Base-by-base conservation (phyloP, 1,284 basidiomycete genomes). In the Leccinum pseudoinsigne region DNA sequence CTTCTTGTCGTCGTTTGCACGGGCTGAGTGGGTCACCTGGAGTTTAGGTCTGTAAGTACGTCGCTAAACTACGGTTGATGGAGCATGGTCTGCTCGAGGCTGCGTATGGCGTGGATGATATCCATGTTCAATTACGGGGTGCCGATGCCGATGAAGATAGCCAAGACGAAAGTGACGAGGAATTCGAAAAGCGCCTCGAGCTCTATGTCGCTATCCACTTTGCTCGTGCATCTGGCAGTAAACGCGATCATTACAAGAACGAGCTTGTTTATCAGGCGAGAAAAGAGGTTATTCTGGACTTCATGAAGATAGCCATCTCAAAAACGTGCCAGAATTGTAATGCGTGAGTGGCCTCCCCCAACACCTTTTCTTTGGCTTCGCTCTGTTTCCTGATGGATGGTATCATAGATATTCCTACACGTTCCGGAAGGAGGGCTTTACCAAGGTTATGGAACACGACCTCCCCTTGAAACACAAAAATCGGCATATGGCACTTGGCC, bases 401-500 rank as follows among this genome's bases (percentile, higher is more conserved):
- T 47, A 36, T 57, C 40, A 65, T 60, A 97, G 95, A n/a, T 79
- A 85, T 71, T 88, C 84, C 2, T 94, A 94, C 72, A 92, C 93
- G 0, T 93, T 94, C 77, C 89, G 96, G 64, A 98, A 96, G 76
- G 97, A 99, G 74, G 95, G 94, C 1, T 85, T 93, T 73, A 93
- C 94, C 64, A 98, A 98, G 79, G 86, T 99, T 67, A 91, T 98
- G 74, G 96, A 98, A 78, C 93, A 93, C 71, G 95, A 95, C 70
- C 83, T 98, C 34, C 83, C 92, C 2, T 62, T 77, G 6, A 97
- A 95, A 77, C 91, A 96, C 73, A 93, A 92, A 76, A 81, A 78
- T 42, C 82, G 85, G 59, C 87, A 92, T 74, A 73, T 77, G 6
- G 76, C 79, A n/a, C 76, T 78, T 58, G 82, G 78, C n/a, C 77